phyloP scores from a whole-genome alignment of 2,329 filamentous ascomycete genomes.

The Neopestalotiopsis clavispora region DNA sequence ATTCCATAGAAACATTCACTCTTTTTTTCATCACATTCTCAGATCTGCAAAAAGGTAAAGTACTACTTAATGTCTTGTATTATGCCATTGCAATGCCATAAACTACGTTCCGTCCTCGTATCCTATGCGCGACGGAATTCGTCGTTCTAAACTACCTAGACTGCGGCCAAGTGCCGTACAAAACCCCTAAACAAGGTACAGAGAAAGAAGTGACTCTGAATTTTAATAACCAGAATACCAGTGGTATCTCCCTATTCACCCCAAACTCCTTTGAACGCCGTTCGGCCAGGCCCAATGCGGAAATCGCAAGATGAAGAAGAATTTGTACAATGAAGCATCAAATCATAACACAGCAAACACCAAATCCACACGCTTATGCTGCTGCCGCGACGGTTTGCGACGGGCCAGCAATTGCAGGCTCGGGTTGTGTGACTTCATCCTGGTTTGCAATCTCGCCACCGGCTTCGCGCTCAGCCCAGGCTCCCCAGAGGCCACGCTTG shows the following conservation, averaged over 20 bases:
- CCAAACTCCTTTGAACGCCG: constrained; percentile 36
- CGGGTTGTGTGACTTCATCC: constrained; percentile 43
- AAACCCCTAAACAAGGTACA: neutral
- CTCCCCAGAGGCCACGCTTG: constrained; percentile 95
- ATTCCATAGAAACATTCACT: too few species aligned
- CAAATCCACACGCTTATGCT: constrained; percentile 26
- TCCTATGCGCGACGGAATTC: neutral
- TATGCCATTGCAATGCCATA: neutral
- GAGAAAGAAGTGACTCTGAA: constrained; percentile 9
- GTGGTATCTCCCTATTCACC: constrained; percentile 38
- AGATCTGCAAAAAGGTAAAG: neutral
- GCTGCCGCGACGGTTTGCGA: constrained; percentile 36
- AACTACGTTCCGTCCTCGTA: neutral
- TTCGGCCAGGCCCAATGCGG: constrained; percentile 21
- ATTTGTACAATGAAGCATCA: constrained; percentile 39
- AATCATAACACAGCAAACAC: constrained; percentile 26
- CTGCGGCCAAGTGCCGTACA: neutral
- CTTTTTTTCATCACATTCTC: too few species aligned
- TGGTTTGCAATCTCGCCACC: constrained; percentile 65
- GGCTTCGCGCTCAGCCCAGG: constrained; percentile 84
- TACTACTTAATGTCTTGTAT: neutral
- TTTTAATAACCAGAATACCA: constrained; percentile 37
- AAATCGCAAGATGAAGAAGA: constrained; percentile 31
- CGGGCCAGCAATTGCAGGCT: constrained; percentile 38
- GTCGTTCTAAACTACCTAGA: neutral